Conservation (phyloP, 768 basidiomycete species). For the Agrocybe pediades region DNA sequence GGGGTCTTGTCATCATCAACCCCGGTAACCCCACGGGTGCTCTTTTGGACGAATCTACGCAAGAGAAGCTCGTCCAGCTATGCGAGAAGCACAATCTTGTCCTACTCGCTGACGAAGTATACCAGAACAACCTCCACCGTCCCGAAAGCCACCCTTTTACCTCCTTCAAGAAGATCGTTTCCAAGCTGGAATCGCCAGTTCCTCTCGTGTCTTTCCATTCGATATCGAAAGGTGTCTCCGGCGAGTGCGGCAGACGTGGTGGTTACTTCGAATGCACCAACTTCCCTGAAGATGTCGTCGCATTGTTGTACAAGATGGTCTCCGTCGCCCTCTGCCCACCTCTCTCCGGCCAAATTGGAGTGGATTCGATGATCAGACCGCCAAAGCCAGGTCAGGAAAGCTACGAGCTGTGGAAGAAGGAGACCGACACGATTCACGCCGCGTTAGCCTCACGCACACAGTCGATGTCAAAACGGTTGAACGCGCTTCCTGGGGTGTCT, state of each 20-base stretch:
- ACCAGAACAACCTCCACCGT: constrained; percentile 90
- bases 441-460: constrained; percentile 71
- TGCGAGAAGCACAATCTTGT: constrained; percentile 87
- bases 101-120: constrained; percentile 97
- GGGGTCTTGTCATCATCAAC: constrained; percentile 96
- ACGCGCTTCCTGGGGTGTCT: constrained; percentile 81
- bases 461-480: constrained; percentile 79
- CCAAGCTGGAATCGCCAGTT: constrained; percentile 64
- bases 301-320: constrained; percentile 96
- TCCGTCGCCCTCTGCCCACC: constrained; percentile 89
- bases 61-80: constrained; percentile 74
- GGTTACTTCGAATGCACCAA: constrained; percentile 96
- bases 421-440: constrained; percentile 79
- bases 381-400: constrained; percentile 76
- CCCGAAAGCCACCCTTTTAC: constrained; percentile 72
- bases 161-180: constrained; percentile 90
- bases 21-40: constrained; percentile 97
- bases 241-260: constrained; percentile 96
- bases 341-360: constrained; percentile 87
- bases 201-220: constrained; percentile 96
- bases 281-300: constrained; percentile 72
- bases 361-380: constrained; percentile 93
- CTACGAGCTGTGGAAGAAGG: constrained; percentile 78
- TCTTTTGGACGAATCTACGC: constrained; percentile 70
- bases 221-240: constrained; percentile 94